A percentile compares a stretch with the other conserved stretches of the same genome.
These are phyloP conservation scores for Endoconidiophora laricicola DNA, from an alignment of 2,329 filamentous ascomycete genomes.

Conservation along the genomic window DNA sequence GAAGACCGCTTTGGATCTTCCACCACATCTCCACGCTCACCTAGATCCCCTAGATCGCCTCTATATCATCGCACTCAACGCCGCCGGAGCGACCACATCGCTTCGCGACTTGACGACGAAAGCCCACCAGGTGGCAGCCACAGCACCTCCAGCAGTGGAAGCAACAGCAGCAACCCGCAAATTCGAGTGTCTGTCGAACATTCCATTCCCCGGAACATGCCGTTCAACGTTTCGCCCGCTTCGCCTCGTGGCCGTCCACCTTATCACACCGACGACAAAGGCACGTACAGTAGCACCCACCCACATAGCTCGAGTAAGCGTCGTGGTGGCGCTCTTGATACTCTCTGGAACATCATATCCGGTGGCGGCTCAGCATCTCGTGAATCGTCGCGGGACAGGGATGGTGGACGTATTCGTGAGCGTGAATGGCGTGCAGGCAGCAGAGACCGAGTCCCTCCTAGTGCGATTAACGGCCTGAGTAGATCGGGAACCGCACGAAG, in stretches of 20 bases:
- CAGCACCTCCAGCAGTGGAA: not conserved
- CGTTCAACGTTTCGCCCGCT: slow-evolving; percentile 4
- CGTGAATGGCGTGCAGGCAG: slow-evolving; percentile 2
- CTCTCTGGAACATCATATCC: slow-evolving; percentile 6
- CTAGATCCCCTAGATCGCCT: slow-evolving; percentile 2
- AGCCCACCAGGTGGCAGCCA: not conserved
- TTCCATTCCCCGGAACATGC: not conserved
- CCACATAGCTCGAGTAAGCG: slow-evolving; percentile 1
- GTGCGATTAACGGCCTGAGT: too few relatives aligned
- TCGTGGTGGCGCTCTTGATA: slow-evolving; percentile 1
- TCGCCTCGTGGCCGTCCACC: slow-evolving; percentile 1
- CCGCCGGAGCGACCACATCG: slow-evolving; percentile 1
- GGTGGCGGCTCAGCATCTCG: not conserved
- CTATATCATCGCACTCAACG: slow-evolving; percentile 1
- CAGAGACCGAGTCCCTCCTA: not conserved
- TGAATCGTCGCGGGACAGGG: slow-evolving; percentile 5
- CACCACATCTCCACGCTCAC: not conserved
- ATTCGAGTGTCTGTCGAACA: slow-evolving; percentile 7
- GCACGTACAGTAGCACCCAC: not conserved
- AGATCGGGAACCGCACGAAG: too few relatives aligned
- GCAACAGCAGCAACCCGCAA: not conserved
- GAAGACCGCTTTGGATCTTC: not conserved
- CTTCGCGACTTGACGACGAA: not conserved
- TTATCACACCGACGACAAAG: slow-evolving; percentile 5
- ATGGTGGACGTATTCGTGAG: slow-evolving; percentile 2